Evolutionary conservation across 352 stramenopile species (phyloP).

Genomic region (Globisporangium parvum): DNA sequence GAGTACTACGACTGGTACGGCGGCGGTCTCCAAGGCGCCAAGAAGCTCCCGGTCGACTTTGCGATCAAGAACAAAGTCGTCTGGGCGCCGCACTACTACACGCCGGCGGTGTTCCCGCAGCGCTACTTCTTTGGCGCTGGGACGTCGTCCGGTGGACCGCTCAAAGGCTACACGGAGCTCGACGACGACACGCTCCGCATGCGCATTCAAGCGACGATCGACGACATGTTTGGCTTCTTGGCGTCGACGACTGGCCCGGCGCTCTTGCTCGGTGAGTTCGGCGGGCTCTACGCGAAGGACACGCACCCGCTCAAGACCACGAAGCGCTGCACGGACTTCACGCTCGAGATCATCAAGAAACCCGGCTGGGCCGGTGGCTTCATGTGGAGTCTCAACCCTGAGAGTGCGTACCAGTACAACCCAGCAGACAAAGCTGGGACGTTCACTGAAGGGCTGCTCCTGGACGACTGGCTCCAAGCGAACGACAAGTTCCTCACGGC

Average conservation of each 20-base stretch:
- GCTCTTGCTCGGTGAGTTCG: constrained; percentile 30
- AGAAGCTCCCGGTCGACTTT: constrained; percentile 17
- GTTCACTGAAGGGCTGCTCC: constrained; percentile 21
- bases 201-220: constrained; percentile 21
- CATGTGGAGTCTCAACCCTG: constrained; percentile 31
- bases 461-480: constrained; percentile 18
- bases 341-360: constrained; percentile 25
- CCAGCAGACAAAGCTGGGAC: constrained; percentile 20
- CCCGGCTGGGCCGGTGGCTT: constrained; percentile 28
- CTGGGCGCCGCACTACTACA: constrained; percentile 34
- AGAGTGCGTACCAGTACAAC: constrained; percentile 37
- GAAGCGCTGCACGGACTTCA: constrained; percentile 24
- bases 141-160: constrained; percentile 4
- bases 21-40: constrained; percentile 25
- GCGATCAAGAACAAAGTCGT: constrained; percentile 22
- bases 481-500: constrained; percentile 22
- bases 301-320: constrained; percentile 25
- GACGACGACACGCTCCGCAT: constrained; percentile 17
- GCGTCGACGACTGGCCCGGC: constrained; percentile 17
- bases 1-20: constrained; percentile 36
- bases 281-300: constrained; percentile 25
- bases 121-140: constrained; percentile 22
- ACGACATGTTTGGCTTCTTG: constrained; percentile 39
- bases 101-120: constrained; percentile 25
- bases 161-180: constrained; percentile 23